phyloP scores from a whole-genome alignment of 768 basidiomycete species.

The Podaxis sp. region DNA sequence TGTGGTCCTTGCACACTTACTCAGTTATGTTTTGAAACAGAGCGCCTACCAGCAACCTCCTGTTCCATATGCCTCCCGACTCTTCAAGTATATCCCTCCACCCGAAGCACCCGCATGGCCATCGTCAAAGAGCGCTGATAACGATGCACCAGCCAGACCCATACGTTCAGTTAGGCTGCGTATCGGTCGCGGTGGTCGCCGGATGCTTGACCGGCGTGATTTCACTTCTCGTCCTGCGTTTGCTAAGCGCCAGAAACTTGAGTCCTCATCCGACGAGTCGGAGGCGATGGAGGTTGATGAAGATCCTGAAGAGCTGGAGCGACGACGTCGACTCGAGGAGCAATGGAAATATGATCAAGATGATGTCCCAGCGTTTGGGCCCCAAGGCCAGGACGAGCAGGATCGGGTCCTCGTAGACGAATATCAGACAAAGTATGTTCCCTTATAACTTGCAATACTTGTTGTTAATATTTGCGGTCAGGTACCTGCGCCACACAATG shows the following conservation, averaged over 20 bases:
- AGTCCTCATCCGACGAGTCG: constrained; percentile 23
- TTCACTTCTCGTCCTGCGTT: constrained; percentile 25
- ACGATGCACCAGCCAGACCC: constrained; percentile 26
- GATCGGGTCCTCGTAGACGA: constrained; percentile 73
- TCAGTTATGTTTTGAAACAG: constrained; percentile 31
- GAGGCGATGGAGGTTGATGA: constrained; percentile 35
- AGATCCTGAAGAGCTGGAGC: constrained; percentile 39
- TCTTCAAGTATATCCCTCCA: constrained; percentile 63
- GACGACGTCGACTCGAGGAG: constrained; percentile 41
- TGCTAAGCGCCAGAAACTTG: constrained; percentile 21
- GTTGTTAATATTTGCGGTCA: constrained; percentile 24
- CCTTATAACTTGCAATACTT: neutral
- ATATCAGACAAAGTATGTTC: constrained; percentile 51
- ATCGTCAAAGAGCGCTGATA: constrained; percentile 27
- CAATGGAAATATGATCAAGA: constrained; percentile 73
- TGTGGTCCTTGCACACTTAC: constrained; percentile 4
- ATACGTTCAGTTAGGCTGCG: constrained; percentile 67
- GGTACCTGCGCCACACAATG: constrained; percentile 57
- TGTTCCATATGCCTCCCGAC: constrained; percentile 55
- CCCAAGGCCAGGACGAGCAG: constrained; percentile 66
- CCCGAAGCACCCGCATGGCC: constrained; percentile 33
- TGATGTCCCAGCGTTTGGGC: constrained; percentile 53
- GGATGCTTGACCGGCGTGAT: constrained; percentile 71
- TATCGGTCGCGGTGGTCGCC: constrained; percentile 79
- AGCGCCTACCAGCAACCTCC: constrained; percentile 70